Evolutionary conservation across 2,329 filamentous ascomycete species (phyloP), one percentile per base, ranked within the genome.

Genomic region (Trichoderma simmonsii): DNA sequence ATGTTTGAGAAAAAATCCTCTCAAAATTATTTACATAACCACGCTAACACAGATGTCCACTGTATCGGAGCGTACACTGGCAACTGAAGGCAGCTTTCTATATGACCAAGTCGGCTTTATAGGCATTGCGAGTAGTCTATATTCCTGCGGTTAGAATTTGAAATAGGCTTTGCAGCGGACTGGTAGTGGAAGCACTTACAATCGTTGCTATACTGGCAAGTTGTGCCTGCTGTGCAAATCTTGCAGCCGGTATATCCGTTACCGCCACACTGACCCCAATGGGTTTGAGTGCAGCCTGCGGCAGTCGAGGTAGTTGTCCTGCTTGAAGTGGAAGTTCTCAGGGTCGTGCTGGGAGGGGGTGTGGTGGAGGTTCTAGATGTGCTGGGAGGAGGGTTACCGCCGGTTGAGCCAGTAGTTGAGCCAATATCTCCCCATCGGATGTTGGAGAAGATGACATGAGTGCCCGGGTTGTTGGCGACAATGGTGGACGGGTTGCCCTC

Each of bases 361-460:
- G 36, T 43, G 36, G 66, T 69, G 26, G 36, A 48, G 30, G 63
- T 66, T 26, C 15, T 66, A 8, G 66, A 61, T 34, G 66, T 69
- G 66, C 56, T 69, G 24, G 65, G 54, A 32, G 34, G 34, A 43
- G 51, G 18, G 8, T 21, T 28, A 15, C 51, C 54, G 12, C 56
- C 36, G 9, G 66, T 32, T 7, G 62, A 66, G 48, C 21, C 21
- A 18, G 66, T 69, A 12, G 74, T 90, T 21, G 86, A 87, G 5
- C 85, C 87, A 75, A 90, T 86, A 74, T 90, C 87, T n/a, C 88
- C 88, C 83, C 87, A 88, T 76, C 84, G 85, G 75, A 90, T 86
- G 75, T 89, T 85, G 73, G 84, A 86, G 76, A 88, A 90, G 1
- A 81, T 84, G 4, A 90, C 86, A 15, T 81, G 81, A 0, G 88